Conservation (phyloP, 2,329 filamentous ascomycete species). For the Fusarium setosum region DNA sequence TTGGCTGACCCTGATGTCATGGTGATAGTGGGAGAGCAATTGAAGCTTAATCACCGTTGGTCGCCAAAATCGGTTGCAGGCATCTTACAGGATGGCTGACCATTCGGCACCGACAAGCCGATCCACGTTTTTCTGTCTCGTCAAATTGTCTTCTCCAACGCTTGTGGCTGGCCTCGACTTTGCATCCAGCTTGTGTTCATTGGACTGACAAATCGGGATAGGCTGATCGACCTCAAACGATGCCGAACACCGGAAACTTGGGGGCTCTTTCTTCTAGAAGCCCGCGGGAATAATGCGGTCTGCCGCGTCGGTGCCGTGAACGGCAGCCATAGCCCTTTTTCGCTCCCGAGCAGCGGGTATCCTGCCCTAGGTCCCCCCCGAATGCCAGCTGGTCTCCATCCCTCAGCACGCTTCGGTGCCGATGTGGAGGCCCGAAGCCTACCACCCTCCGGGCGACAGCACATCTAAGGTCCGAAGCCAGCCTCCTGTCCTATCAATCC, state of each 20-base stretch:
- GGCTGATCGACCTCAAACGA: background rate
- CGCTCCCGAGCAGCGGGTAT: background rate
- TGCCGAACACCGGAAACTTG: constrained; percentile 29
- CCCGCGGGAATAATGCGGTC: constrained; percentile 24
- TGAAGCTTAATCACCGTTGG: constrained; percentile 26
- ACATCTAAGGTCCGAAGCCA: background rate
- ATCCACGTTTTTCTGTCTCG: constrained; percentile 5
- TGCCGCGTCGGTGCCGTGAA: constrained; percentile 36
- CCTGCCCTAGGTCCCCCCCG: constrained; percentile 10
- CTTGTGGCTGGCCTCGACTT: too few species aligned
- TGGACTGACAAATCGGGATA: background rate
- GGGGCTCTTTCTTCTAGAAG: constrained; percentile 36
- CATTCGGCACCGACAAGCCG: constrained; percentile 27
- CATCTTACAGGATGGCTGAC: constrained; percentile 7
- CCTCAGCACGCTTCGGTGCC: constrained; percentile 37
- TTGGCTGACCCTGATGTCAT: constrained; percentile 38
- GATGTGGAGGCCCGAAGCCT: constrained; percentile 13
- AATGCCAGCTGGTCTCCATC: constrained; percentile 9
- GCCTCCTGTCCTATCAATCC: background rate
- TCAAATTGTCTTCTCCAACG: background rate
- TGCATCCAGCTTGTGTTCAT: too few species aligned
- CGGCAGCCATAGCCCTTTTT: constrained; percentile 11
- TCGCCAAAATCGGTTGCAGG: constrained; percentile 16
- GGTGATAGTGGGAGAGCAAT: constrained; percentile 7
- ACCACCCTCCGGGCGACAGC: background rate